Evolutionary conservation across 2,329 filamentous ascomycete species (phyloP), one percentile per base, ranked within the genome.

Genomic region (Penicillium hesseltinei): DNA sequence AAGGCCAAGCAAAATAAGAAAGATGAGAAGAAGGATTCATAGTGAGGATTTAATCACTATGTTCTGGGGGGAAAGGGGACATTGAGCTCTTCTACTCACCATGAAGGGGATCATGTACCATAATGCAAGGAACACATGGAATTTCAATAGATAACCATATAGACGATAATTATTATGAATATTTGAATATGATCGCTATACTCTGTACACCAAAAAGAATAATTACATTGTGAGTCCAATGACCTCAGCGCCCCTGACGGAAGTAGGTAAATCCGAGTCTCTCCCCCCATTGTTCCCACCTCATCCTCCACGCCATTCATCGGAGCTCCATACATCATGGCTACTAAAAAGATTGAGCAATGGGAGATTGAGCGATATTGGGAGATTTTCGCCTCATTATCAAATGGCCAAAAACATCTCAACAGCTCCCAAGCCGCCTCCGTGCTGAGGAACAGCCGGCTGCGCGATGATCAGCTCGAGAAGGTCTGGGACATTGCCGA

Each of bases 401-500:
- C 84, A 59, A 82, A 84, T 69, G 86, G 86, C 71, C 82, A 84
- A 40, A 80, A 82, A 53, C 84, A 85, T 71, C 82, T 91, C 47
- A 87, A 86, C 66, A 88, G 87, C 72, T 79, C 80, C 54, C 87
- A 90, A 73, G 88, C 88, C 35, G 88, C 88, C 45, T 83, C 84
- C 15, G 86, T 90, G 31, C 81, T 91, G 69, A 88, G 89, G 75
- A 90, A 90, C 80, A 88, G 84, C 63, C 85, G 86, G 67, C 79
- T 91, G 61, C 81, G 84, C 62, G 87, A 90, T 73, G 85, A 88
- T 70, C 93, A 99, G 78, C 87, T 99, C n/a, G 94, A 97, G 79
- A 85, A 88, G 68, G 91, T 99, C 62, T 99, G 94, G 94, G 94
- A 99, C 71, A 83, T 99, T 62, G 91, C 94, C 57, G 94, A 99